Base-by-base conservation (phyloP, 208 protist species). In the Crithidia fasciculata region DNA sequence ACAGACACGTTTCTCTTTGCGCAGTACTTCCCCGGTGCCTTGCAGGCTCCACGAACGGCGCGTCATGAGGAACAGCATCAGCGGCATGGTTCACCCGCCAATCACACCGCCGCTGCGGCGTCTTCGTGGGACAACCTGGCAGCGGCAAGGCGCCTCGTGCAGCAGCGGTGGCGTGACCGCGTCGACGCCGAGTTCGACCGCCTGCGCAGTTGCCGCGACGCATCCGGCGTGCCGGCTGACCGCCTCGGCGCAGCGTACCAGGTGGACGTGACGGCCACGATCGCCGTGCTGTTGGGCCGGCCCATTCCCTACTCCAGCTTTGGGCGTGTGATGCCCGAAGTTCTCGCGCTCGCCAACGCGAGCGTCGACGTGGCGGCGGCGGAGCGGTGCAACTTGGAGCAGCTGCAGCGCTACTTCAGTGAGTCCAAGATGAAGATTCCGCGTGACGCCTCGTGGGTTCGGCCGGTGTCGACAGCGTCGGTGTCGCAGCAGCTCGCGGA, bases 251-350 rank as follows among this genome's bases (percentile, higher is more conserved):
- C 80, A 10, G 80, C 98, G 4, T 87, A 91, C 47, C 98, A 99
- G 80, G 90, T 99, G 12, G 98, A 99, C 80, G 66, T 99, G 15
- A 96, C 97, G 63, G 85, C 97, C 15, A 99, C 97, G 4, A 47
- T 99, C 12, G 74, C 96, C 5, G 68, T 93, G 37, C 81, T 98
- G 9, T 71, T 99, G 12, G 97, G 95, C 3, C 44, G 95, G 13
- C 98, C 98, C 8, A 98, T 99, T 45, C 98, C 98, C 2, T 99
- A 95, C 78, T 90, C 87, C 59, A 99, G 95, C 75, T 76, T 99
- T 43, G 98, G 98, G 9, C 88, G 78, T n/a, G 77, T 98, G 6
- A 94, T 99, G 5, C 91, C 90, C 2, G 91, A 98, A 60, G 54
- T 97, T 28, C 36, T 95, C 41, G 66, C 60, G 9, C 78, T 95